A percentile compares a stretch with the other conserved stretches of the same genome.
Conservation (phyloP, 2,329 filamentous ascomycete species). For the Plenodomus lindquistii region DNA sequence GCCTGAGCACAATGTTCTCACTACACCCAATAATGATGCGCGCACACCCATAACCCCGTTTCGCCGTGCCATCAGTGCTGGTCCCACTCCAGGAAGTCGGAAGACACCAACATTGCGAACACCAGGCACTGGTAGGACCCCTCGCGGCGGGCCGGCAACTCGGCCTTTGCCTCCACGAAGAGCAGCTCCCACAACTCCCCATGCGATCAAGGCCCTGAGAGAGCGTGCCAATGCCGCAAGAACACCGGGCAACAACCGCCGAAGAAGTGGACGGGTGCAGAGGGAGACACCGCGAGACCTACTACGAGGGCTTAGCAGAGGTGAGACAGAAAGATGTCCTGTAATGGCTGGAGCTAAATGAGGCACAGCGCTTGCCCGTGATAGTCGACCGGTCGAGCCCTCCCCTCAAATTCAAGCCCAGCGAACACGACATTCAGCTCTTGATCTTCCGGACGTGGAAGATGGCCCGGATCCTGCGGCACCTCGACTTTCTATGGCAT, state of each 20-base stretch:
- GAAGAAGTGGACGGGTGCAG: slow-evolving; percentile 53
- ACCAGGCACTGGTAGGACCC: slow-evolving; percentile 42
- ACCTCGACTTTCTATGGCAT: slow-evolving; percentile 48
- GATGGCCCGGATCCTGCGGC: slow-evolving; percentile 49
- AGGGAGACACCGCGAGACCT: slow-evolving; percentile 61
- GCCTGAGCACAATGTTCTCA: slow-evolving; percentile 32
- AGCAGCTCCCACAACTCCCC: slow-evolving; percentile 57
- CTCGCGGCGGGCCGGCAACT: slow-evolving; percentile 37
- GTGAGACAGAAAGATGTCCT: slow-evolving; percentile 32
- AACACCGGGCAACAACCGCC: slow-evolving; percentile 55
- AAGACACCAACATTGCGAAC: slow-evolving; percentile 40
- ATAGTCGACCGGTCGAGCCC: slow-evolving; percentile 51
- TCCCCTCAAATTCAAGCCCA: slow-evolving; percentile 48
- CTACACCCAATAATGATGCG: slow-evolving; percentile 27
- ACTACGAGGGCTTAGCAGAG: slow-evolving; percentile 56
- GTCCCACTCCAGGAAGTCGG: slow-evolving; percentile 36
- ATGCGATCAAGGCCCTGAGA: slow-evolving; percentile 59
- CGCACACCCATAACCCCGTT: slow-evolving; percentile 38
- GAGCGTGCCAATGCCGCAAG: slow-evolving; percentile 55
- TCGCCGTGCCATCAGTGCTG: slow-evolving; percentile 40
- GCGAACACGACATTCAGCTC: slow-evolving; percentile 36
- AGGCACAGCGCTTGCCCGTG: slow-evolving; percentile 52
- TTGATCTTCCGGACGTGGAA: slow-evolving; percentile 52
- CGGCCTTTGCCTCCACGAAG: slow-evolving; percentile 40
- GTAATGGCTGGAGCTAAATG: slow-evolving; percentile 5